Base-by-base conservation (phyloP, 140 eudicot genomes). In the Cichorium intybus region DNA sequence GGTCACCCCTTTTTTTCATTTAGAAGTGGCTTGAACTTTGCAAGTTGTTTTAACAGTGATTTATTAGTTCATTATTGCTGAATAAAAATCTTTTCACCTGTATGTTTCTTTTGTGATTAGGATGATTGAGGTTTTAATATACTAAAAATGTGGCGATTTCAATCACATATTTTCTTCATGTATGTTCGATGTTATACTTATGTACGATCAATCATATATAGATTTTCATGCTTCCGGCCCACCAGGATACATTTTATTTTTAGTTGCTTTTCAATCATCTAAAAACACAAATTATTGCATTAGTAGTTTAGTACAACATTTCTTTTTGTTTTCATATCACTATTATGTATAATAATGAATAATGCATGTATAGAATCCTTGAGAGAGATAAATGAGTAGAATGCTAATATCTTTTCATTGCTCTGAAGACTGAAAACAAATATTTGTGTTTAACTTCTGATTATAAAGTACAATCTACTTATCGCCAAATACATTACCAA, bases 381-480 rank as follows among this genome's bases (percentile, higher is more conserved):
- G 81, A 84, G 60, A 77, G 34, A 22, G 28, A n/a, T 27, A 33
- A 9, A 67, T 14, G 12, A 26, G 11, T 11, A 69, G 20, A 5
- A 56, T 43, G 31, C 35, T 24, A 43, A 27, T 69, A 56, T 39
- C 47, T 39, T 60, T 20, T 28, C 60, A 12, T 72, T 55, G 43
- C 21, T 43, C 43, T 54, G 12, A 10, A 34, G 55, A 64, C 43
- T 54, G 12, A 10, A 34, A 63, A 64, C 54, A 65, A 66, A 49
- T 74, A 5, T 28, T 56, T 51, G 59, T 59, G 43, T 67, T 74
- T 10, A n/a, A 74, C 60, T 50, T 66, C 41, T 58, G 58, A 51
- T 58, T n/a, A 74, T 29, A 49, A 41, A 67, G 58, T 67, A 67
- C 75, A 66, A 74, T 12, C 20, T 59, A 16, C 27, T 26, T 57